Evolutionary conservation across 768 basidiomycete species (phyloP), one percentile per base, ranked within the genome.

Genomic region (Filobasidium floriforme): DNA sequence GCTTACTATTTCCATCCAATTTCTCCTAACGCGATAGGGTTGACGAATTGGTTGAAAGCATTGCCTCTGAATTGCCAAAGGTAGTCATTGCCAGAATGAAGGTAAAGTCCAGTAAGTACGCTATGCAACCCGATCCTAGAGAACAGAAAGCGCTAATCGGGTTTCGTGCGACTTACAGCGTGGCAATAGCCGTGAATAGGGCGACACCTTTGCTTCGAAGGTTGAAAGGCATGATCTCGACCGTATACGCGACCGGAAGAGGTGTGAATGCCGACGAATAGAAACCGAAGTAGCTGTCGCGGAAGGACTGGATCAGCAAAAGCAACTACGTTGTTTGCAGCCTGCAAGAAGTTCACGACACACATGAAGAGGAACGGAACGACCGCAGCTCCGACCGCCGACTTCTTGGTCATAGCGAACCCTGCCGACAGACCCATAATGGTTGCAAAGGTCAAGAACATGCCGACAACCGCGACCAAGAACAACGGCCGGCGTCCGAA

Each of bases 331-430:
- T n/a, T n/a, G n/a, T n/a, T n/a, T n/a, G n/a, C n/a, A n/a, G n/a
- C n/a, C n/a, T n/a, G n/a, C n/a, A n/a, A n/a, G n/a, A n/a, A n/a
- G n/a, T n/a, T n/a, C n/a, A n/a, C 19, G 14, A 57, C 49, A 7
- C 46, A 70, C 46, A 72, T 32, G 77, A 78, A 80, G 63, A 80
- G 72, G 66, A 73, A 69, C 9, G 74, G 75, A 40, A 80, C 66
- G 51, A 74, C 73, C 29, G 69, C 72, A 41, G 71, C 44, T 4
- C 70, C 71, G 32, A 67, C 64, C 0, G 66, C 60, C 29, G 57
- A 44, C 32, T 63, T 67, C 62, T 70, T 66, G 4, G 71, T 69
- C n/a, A 69, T 68, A 43, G 66, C 68, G 51, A 69, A 73, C 40
- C 66, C 41, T 3, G 71, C 76, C 0, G 75, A 72, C n/a, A 72